phyloP scores from a whole-genome alignment of 768 basidiomycete genomes.

The Termitomyces sp. region DNA sequence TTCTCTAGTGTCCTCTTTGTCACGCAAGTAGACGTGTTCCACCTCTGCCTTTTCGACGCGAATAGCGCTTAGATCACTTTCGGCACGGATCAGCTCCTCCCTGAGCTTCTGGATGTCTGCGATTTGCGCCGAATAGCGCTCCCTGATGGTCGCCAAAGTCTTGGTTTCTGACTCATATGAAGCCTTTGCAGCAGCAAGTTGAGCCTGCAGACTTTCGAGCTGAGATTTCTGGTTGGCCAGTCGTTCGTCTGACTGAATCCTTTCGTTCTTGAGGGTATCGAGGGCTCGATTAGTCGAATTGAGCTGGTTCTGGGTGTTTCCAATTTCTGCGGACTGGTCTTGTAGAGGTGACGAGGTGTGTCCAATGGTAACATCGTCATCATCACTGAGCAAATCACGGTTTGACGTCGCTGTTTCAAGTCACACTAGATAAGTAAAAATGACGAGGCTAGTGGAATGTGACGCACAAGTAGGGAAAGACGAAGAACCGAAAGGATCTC shows the following conservation, averaged over 20 bases:
- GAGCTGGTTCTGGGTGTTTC: constrained; percentile 82
- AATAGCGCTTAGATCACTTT: constrained; percentile 88
- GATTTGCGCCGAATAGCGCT: constrained; percentile 62
- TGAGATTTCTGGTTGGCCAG: constrained; percentile 67
- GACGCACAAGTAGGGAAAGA: constrained; percentile 24
- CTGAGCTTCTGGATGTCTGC: constrained; percentile 66
- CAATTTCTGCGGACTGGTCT: constrained; percentile 81
- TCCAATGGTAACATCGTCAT: constrained; percentile 45
- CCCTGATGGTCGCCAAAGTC: constrained; percentile 59
- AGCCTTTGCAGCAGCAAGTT: constrained; percentile 77
- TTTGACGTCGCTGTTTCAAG: constrained; percentile 8
- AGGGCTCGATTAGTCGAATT: constrained; percentile 73
- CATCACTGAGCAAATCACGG: constrained; percentile 68
- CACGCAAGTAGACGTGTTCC: constrained; percentile 78
- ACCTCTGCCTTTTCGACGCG: constrained; percentile 89
- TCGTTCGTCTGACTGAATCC: constrained; percentile 56
- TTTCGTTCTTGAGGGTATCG: constrained; percentile 59
- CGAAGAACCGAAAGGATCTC: constrained; percentile 50
- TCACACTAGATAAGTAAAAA: not conserved
- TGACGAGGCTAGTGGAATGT: not conserved
- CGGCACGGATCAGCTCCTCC: constrained; percentile 80
- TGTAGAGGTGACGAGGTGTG: constrained; percentile 48
- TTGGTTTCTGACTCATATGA: constrained; percentile 83
- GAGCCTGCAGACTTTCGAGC: constrained; percentile 75
- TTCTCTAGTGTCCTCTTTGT: constrained; percentile 91